Evolutionary conservation across 1,284 basidiomycete genomes (phyloP).

Genomic region (Albatrellus sp.): DNA sequence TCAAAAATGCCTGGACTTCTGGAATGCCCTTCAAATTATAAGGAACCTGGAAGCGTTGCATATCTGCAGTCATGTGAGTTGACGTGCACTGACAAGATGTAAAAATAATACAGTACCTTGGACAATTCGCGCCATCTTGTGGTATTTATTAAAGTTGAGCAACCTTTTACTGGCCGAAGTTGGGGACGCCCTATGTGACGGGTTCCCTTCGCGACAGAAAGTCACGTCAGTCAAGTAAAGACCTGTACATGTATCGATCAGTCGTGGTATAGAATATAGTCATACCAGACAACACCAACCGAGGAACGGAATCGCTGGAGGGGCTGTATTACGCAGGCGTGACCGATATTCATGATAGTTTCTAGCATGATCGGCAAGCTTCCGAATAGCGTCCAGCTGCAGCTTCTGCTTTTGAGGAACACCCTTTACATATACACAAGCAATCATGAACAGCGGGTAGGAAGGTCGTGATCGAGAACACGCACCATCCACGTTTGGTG

Average conservation of each 20-base stretch:
- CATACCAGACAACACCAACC: constrained; percentile 34
- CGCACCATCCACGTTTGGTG: constrained; percentile 85
- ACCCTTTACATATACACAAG: constrained; percentile 32
- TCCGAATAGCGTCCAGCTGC: constrained; percentile 72
- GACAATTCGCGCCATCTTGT: constrained; percentile 81
- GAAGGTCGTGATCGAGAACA: constrained; percentile 11
- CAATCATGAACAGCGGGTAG: constrained; percentile 12
- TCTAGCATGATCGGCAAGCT: constrained; percentile 78
- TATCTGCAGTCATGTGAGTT: constrained; percentile 34
- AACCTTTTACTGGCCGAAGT: constrained; percentile 67
- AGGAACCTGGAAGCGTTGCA: constrained; percentile 86
- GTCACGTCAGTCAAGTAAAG: constrained; percentile 87
- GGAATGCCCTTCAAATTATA: constrained; percentile 76
- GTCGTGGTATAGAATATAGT: neutral
- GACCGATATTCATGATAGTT: constrained; percentile 92
- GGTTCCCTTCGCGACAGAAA: constrained; percentile 92
- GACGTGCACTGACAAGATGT: neutral
- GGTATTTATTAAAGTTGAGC: constrained; percentile 93
- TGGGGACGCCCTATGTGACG: constrained; percentile 74
- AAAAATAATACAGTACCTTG: constrained; percentile 38
- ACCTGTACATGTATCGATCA: constrained; percentile 31
- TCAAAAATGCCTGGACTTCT: constrained; percentile 74
- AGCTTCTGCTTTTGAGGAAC: constrained; percentile 76
- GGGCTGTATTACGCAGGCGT: constrained; percentile 67
- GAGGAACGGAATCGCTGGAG: constrained; percentile 87